Percentiles rank a stretch among this genome's conserved stretches.
Conservation (phyloP, 768 basidiomycete genomes). For the Paxillus ammoniavirescens region DNA sequence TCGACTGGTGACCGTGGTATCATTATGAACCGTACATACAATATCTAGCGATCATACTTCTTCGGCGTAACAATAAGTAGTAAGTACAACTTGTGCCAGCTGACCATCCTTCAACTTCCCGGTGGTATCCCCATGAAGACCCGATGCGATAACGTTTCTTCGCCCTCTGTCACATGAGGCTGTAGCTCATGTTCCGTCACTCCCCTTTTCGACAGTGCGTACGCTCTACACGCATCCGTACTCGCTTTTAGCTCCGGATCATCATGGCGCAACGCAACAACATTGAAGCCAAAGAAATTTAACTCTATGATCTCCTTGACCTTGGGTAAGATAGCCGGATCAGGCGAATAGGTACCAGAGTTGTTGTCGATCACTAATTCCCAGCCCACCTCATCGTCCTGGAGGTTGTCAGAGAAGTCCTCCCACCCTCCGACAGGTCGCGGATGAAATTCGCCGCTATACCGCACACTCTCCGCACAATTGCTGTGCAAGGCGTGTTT, state of each 20-base stretch:
- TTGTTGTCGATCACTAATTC: constrained; percentile 87
- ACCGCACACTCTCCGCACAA: constrained; percentile 63
- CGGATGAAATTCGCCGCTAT: constrained; percentile 79
- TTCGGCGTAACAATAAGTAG: background rate
- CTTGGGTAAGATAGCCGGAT: constrained; percentile 56
- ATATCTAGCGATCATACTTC: background rate
- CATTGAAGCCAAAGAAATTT: constrained; percentile 67
- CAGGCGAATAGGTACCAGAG: constrained; percentile 82
- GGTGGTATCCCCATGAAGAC: constrained; percentile 11
- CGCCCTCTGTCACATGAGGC: constrained; percentile 56
- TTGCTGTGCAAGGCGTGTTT: constrained; percentile 86
- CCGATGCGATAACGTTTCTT: constrained; percentile 46
- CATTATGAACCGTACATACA: background rate
- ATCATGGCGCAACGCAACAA: constrained; percentile 53
- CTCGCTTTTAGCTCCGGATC: constrained; percentile 58
- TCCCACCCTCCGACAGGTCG: constrained; percentile 69
- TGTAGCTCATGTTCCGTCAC: constrained; percentile 58
- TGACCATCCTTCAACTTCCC: constrained; percentile 1
- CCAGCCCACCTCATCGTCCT: constrained; percentile 63
- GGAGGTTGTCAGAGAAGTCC: constrained; percentile 51
- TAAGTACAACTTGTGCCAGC: background rate
- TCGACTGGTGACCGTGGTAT: background rate
- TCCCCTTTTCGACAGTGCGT: constrained; percentile 61
- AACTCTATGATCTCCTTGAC: constrained; percentile 63
- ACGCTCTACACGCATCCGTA: constrained; percentile 63